These are phyloP conservation scores for Incumbomyces lentus DNA, from an alignment of 2,329 filamentous ascomycete genomes.

Conservation along the genomic window DNA sequence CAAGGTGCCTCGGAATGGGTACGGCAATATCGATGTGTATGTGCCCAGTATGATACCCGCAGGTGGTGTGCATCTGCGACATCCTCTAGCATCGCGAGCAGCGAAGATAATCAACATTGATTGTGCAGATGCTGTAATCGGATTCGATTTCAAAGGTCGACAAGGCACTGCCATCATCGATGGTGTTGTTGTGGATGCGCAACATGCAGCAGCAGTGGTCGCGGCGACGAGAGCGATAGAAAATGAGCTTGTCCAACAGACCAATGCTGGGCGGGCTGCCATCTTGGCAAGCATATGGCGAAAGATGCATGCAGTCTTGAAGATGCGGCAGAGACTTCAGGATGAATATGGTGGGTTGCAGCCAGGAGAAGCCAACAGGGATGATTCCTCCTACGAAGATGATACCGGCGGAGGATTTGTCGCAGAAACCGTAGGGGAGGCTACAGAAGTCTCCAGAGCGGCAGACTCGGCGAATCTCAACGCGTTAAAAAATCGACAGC, in stretches of 20 bases:
- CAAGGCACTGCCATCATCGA: constrained; percentile 74
- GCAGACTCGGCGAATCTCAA: background rate
- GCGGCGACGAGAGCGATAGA: constrained; percentile 59
- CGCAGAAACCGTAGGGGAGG: constrained; percentile 23
- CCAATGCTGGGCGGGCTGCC: constrained; percentile 43
- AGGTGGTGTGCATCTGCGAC: constrained; percentile 48
- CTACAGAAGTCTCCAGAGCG: constrained; percentile 5
- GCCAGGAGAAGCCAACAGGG: constrained; percentile 22
- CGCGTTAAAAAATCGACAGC: background rate
- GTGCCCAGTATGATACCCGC: constrained; percentile 53
- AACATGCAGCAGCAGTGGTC: constrained; percentile 61
- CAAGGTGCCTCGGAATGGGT: constrained; percentile 53
- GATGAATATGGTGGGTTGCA: constrained; percentile 32
- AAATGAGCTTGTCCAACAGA: constrained; percentile 53
- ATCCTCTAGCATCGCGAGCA: constrained; percentile 47
- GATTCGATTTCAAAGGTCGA: constrained; percentile 77
- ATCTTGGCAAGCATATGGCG: constrained; percentile 48
- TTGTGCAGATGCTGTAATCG: constrained; percentile 79
- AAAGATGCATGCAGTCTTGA: constrained; percentile 50
- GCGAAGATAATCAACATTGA: constrained; percentile 62
- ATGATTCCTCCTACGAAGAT: constrained; percentile 25
- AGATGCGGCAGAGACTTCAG: constrained; percentile 63
- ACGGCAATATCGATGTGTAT: constrained; percentile 54
- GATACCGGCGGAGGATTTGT: constrained; percentile 31
- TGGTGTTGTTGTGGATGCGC: constrained; percentile 65